phyloP scores from a whole-genome alignment of 1,139 yeast genomes.

The Nakaseomyces bracarensis region DNA sequence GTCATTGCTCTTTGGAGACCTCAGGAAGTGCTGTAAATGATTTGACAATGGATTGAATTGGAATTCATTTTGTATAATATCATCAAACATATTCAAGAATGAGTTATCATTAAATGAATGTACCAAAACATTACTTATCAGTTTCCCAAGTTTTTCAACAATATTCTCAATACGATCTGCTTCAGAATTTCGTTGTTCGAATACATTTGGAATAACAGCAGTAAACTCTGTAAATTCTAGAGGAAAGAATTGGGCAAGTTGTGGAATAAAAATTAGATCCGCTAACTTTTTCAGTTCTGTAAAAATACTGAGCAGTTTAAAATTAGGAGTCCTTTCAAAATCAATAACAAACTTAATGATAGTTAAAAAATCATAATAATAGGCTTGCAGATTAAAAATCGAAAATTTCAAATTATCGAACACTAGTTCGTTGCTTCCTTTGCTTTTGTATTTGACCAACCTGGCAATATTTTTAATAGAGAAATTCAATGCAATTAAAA shows the following conservation, averaged over 20 bases:
- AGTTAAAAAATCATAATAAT: conserved; percentile 33
- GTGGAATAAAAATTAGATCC: conserved; percentile 24
- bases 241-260: conserved; percentile 19
- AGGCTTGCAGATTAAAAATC: conserved; percentile 31
- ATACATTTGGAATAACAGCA: conserved; percentile 6
- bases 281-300: conserved; percentile 28
- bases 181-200: conserved; percentile 8
- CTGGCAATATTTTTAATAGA: conserved; percentile 28
- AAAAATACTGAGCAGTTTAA: conserved; percentile 29
- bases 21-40: conserved; percentile 3
- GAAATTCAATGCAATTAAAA: conserved; percentile 27
- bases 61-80: conserved; percentile 17
- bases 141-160: conserved; percentile 21
- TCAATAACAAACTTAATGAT: conserved; percentile 33
- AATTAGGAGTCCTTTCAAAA: conserved; percentile 33
- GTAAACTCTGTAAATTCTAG: conserved; percentile 16
- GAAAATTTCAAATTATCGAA: conserved; percentile 24
- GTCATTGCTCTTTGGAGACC: background rate
- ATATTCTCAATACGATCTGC: conserved; percentile 11
- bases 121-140: conserved; percentile 27
- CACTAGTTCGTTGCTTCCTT: conserved; percentile 10
- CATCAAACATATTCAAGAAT: conserved; percentile 26
- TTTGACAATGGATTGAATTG: conserved; percentile 6
- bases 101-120: conserved; percentile 30
- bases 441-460: conserved; percentile 12